Evolutionary conservation across 2,329 filamentous ascomycete genomes (phyloP).

Genomic region (Dactylella cylindrospora): DNA sequence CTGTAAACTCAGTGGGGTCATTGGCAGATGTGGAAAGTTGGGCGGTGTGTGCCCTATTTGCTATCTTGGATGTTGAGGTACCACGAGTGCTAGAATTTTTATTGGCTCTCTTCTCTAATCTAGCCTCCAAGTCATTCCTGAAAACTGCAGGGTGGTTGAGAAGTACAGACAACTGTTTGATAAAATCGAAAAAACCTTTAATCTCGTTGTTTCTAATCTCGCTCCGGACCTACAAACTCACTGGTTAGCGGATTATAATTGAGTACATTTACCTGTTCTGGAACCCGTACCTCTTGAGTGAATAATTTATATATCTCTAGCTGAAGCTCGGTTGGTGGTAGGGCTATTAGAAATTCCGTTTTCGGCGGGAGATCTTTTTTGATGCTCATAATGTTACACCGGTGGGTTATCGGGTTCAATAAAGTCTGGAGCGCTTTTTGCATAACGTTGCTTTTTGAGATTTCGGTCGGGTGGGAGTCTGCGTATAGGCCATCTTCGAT

Average conservation of each 20-base stretch:
- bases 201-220: slow-evolving; percentile 1
- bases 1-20: slow-evolving; percentile 3
- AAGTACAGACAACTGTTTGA: slow-evolving; percentile 14
- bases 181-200: slow-evolving; percentile 27
- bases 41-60: background rate
- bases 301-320: slow-evolving; percentile 60
- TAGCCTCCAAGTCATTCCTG: slow-evolving; percentile 1
- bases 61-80: background rate
- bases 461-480: slow-evolving; percentile 63
- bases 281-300: slow-evolving; percentile 8
- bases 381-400: slow-evolving; percentile 64
- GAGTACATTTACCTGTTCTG: background rate
- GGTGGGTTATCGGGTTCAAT: slow-evolving; percentile 75
- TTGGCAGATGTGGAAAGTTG: background rate
- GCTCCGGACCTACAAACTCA: background rate
- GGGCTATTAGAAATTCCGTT: slow-evolving; percentile 75
- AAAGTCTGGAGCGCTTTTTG: slow-evolving; percentile 69
- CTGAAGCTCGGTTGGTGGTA: slow-evolving; percentile 70
- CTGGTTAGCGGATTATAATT: no score
- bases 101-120: background rate
- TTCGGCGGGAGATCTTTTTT: slow-evolving; percentile 68
- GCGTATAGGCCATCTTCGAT: slow-evolving; percentile 71
- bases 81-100: background rate
- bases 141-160: slow-evolving; percentile 27
- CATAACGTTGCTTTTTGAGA: slow-evolving; percentile 64